Percentiles rank a stretch among this genome's conserved stretches.
These are phyloP conservation scores for Esteya vermicola DNA, from an alignment of 2,329 filamentous ascomycete genomes.

Conservation along the genomic window DNA sequence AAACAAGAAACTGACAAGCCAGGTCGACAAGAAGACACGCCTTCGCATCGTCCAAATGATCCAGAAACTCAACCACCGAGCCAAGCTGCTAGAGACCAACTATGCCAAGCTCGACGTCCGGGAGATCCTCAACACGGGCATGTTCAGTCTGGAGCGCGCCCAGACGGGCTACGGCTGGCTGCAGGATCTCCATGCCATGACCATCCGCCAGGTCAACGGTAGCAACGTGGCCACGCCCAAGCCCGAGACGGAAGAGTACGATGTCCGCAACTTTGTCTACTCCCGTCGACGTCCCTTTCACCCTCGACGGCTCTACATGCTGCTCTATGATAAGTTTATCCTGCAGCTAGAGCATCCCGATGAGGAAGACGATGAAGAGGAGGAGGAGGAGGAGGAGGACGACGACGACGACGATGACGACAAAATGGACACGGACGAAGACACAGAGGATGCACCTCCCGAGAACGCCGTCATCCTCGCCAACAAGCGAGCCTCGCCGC, in stretches of 20 bases:
- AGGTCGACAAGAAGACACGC: conserved; percentile 26
- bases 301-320: conserved; percentile 27
- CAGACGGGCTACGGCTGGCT: conserved; percentile 56
- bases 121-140: conserved; percentile 50
- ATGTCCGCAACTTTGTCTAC: conserved; percentile 59
- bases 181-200: conserved; percentile 55
- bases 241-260: conserved; percentile 61
- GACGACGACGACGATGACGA: conserved; percentile 16
- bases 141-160: conserved; percentile 51
- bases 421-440: conserved; percentile 13
- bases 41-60: conserved; percentile 37
- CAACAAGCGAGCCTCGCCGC: conserved; percentile 38
- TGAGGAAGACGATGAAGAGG: conserved; percentile 13
- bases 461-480: conserved; percentile 33
- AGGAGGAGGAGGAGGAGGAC: conserved; percentile 15
- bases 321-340: conserved; percentile 35
- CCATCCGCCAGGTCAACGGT: conserved; percentile 33
- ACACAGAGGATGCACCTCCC: conserved; percentile 10
- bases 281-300: conserved; percentile 41
- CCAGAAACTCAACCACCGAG: conserved; percentile 49
- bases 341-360: conserved; percentile 28
- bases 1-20: neutral
- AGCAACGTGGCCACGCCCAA: conserved; percentile 45
- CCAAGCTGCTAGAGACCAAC: conserved; percentile 47
- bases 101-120: conserved; percentile 46